phyloP scores from a whole-genome alignment of 441 rosid species.

The Syzygium malaccense region DNA sequence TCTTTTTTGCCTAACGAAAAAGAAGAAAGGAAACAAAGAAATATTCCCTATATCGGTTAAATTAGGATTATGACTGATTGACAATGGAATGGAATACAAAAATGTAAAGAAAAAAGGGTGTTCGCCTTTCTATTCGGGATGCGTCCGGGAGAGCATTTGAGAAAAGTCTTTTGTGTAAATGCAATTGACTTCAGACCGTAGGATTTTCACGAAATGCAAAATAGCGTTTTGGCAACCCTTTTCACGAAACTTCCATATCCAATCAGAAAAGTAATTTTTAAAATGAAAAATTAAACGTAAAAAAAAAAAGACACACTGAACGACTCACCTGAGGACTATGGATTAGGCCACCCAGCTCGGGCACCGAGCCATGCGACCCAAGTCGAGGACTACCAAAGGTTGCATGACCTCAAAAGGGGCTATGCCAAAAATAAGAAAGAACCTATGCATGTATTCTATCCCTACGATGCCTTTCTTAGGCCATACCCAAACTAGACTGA shows the following conservation, averaged over 20 bases:
- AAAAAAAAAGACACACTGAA: rapidly evolving
- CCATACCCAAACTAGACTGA: no score
- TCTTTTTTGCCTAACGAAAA: neutral
- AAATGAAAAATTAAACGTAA: no score
- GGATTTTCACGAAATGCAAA: neutral
- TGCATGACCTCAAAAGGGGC: neutral
- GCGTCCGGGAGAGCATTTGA: neutral
- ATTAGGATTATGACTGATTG: no score
- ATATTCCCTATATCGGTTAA: neutral
- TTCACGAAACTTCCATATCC: neutral
- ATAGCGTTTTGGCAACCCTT: rapidly evolving
- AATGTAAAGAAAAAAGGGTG: neutral
- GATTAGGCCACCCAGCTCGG: neutral
- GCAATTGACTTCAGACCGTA: neutral
- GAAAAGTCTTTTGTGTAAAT: neutral
- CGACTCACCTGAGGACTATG: neutral
- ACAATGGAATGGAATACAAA: no score
- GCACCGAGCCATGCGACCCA: neutral
- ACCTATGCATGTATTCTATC: no score
- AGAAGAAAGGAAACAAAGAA: neutral
- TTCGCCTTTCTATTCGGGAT: neutral
- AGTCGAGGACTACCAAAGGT: neutral
- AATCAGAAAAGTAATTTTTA: no score
- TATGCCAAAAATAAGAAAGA: no score
- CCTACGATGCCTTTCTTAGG: no score